A percentile compares a stretch with the other conserved stretches of the same genome.
These are phyloP conservation scores for Chrysanthemum lavandulifolium DNA, from an alignment of 129 eudicot species.

Conservation along the genomic window DNA sequence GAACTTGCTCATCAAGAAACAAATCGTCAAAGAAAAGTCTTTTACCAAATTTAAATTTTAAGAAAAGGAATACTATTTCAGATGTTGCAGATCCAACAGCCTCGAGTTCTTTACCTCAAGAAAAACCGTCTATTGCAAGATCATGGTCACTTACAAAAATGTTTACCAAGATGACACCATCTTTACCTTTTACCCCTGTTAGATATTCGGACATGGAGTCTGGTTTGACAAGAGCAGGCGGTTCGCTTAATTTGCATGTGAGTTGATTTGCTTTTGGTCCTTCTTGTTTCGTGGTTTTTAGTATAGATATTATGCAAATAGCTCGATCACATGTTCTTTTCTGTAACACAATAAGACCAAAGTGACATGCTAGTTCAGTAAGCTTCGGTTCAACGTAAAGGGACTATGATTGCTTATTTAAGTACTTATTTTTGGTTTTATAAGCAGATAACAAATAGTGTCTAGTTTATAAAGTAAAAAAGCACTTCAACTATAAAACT, in stretches of 20 bases:
- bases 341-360: too few relatives aligned
- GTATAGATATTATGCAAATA: not conserved
- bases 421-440: too few relatives aligned
- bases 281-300: constrained; percentile 3
- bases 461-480: too few relatives aligned
- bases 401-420: too few relatives aligned
- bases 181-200: constrained; percentile 55
- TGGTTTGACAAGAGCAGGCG: constrained; percentile 35
- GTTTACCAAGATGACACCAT: constrained; percentile 64
- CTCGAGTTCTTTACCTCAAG: constrained; percentile 39
- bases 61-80: constrained; percentile 36
- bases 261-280: constrained; percentile 23
- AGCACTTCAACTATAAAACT: too few relatives aligned
- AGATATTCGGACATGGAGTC: constrained; percentile 44
- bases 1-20: constrained; percentile 44
- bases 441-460: too few relatives aligned
- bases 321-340: constrained; percentile 10
- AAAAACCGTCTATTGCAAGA: constrained; percentile 52
- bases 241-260: constrained; percentile 45
- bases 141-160: constrained; percentile 80
- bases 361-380: too few relatives aligned
- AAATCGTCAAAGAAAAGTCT: constrained; percentile 48
- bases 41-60: constrained; percentile 52
- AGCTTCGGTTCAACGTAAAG: too few relatives aligned
- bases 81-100: constrained; percentile 35